These are phyloP conservation scores for Rhodomyrtus psidioides DNA, from an alignment of 441 rosid species.

Conservation along the genomic window DNA sequence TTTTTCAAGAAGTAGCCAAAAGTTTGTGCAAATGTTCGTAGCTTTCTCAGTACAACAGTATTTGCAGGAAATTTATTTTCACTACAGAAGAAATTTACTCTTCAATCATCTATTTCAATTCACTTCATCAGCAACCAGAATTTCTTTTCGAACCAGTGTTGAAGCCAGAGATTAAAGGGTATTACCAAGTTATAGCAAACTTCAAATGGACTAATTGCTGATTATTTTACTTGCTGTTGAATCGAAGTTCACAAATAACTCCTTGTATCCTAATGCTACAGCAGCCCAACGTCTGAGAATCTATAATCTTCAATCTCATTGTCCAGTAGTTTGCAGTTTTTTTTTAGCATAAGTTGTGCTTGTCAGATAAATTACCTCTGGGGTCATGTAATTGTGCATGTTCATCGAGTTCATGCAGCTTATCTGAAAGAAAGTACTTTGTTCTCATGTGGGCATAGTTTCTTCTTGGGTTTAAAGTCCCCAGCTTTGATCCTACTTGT, in stretches of 20 bases:
- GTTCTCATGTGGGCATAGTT: not conserved
- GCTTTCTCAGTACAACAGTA: not conserved
- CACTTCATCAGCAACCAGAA: not conserved
- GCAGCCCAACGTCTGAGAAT: not conserved
- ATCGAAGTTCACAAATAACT: not conserved
- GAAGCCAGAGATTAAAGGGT: not conserved
- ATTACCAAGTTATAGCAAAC: not conserved
- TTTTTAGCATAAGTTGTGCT: not conserved
- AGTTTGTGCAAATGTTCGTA: not conserved
- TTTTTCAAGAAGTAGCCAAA: not conserved
- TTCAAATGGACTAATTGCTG: not conserved
- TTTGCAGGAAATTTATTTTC: not conserved
- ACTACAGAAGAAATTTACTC: not conserved
- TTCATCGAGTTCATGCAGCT: not conserved
- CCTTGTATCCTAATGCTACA: not conserved
- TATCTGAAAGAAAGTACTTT: not conserved
- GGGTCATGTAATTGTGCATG: not conserved
- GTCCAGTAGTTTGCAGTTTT: not conserved
- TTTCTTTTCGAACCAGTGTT: not conserved
- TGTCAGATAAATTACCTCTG: not conserved
- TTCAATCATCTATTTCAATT: not conserved
- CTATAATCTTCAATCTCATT: not conserved
- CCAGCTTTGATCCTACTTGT: not conserved
- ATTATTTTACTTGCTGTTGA: not conserved
- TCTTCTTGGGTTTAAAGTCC: not conserved